Evolutionary conservation across 495 filamentous ascomycete genomes (phyloP), one percentile per base, ranked within the genome.

Genomic region (Sordaria brevicollis): DNA sequence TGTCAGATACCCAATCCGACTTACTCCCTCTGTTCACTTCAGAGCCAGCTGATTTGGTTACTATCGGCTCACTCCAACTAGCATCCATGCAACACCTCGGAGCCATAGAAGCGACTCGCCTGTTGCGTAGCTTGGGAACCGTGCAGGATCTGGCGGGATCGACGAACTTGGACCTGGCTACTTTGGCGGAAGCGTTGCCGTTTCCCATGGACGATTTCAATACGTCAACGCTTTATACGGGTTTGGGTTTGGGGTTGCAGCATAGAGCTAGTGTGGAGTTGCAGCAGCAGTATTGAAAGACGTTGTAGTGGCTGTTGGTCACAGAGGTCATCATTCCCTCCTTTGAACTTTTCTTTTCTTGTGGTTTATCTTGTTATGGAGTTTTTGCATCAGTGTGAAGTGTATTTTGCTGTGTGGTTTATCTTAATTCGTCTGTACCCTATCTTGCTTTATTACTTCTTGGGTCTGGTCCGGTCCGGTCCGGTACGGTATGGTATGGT

Each of bases 11-110:
- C 1, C 36, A n/a, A 5, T 71, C 67, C 0, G 68, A 73, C 21
- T 54, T 66, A 6, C 70, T 76, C 1, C 74, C 74, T 13, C 29
- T 38, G 5, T 75, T 76, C 65, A 74, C 73, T 0, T 74, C 76
- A 33, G 68, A 65, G 13, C 76, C 76, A 4, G 41, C 57, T 21
- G 76, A 76, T 43, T 71, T 77, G n/a, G 71, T 77, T 67, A 75
- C 74, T 11, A 70, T 77, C 15, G 74, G 74, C 21, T 71, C 71
- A n/a, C 65, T 77, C 10, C 74, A 77, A 70, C 69, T 77, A 36
- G 66, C 70, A 11, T 75, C 74, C 35, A 75, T 77, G 76, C 71
- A 70, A 36, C 74, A 77, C 25, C 67, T 62, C 9, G 71, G 71
- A 5, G 76, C 76, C 5, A 71, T 74, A 4, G 71, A 72, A 19